These are phyloP conservation scores for Neonectria neomacrospora DNA, from an alignment of 2,329 filamentous ascomycete species.

Conservation along the genomic window DNA sequence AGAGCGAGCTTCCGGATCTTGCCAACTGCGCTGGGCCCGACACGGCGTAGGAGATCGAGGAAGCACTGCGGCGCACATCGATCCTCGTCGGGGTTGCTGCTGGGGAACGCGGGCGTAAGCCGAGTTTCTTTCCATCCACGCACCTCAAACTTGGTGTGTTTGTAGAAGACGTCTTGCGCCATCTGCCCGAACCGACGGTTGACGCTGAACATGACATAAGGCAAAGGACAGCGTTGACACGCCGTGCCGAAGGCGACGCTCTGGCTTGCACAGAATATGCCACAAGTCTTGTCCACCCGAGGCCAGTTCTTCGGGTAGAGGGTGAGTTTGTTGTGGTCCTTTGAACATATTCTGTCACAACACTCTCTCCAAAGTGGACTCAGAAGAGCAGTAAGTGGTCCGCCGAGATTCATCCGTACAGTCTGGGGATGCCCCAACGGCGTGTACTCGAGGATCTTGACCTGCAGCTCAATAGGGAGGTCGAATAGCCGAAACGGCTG, in stretches of 20 bases:
- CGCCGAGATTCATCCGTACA: not conserved
- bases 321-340: too few species aligned
- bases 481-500: conserved; percentile 1
- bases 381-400: not conserved
- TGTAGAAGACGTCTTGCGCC: not conserved
- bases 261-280: not conserved
- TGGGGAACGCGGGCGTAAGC: not conserved
- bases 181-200: not conserved
- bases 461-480: conserved; percentile 1
- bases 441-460: conserved; percentile 5
- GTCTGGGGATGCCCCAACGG: not conserved
- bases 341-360: not conserved
- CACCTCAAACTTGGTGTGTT: not conserved
- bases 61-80: not conserved
- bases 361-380: not conserved
- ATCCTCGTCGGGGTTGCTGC: not conserved
- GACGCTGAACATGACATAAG: not conserved
- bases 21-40: not conserved
- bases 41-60: not conserved
- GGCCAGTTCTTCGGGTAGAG: not conserved
- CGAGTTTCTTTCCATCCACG: not conserved
- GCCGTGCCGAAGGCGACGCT: not conserved
- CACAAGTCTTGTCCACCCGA: not conserved
- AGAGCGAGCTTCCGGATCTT: not conserved
- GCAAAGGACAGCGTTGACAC: not conserved